These are phyloP conservation scores for Paramyrothecium sp. DNA, from an alignment of 2,329 filamentous ascomycete genomes.

Conservation along the genomic window DNA sequence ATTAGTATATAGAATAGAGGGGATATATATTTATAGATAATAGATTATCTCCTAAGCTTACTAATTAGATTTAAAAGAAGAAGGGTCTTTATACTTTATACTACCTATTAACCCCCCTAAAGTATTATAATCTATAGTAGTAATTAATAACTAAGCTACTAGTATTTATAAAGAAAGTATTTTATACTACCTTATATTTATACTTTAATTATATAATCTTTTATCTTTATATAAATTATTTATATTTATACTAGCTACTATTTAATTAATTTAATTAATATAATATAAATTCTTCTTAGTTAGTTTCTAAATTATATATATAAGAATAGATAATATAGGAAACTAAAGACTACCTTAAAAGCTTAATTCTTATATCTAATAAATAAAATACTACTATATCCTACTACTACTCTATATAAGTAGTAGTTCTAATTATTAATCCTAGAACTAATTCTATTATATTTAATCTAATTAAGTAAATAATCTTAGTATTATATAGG, in stretches of 20 bases:
- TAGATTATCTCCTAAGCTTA: too few relatives aligned
- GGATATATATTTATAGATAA: too few relatives aligned
- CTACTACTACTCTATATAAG: too few relatives aligned
- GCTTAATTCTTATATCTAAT: background rate
- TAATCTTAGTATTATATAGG: background rate
- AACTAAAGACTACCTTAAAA: too few relatives aligned
- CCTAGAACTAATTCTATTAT: too few relatives aligned
- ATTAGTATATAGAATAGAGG: background rate
- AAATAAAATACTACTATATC: too few relatives aligned
- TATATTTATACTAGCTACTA: conserved; percentile 2
- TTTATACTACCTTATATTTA: conserved; percentile 1
- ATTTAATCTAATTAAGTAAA: background rate
- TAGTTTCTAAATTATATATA: too few relatives aligned
- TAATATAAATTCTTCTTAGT: too few relatives aligned
- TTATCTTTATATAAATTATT: background rate
- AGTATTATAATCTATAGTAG: conserved; percentile 1
- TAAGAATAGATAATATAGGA: too few relatives aligned
- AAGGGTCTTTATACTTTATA: too few relatives aligned
- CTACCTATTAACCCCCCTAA: too few relatives aligned
- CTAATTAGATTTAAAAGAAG: too few relatives aligned
- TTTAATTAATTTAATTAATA: conserved; percentile 3
- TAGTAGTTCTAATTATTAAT: conserved; percentile 2
- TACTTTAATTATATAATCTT: background rate
- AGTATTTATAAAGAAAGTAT: conserved; percentile 2
- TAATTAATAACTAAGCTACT: conserved; percentile 1